Base-by-base conservation (phyloP, 371 early-diverging fungal species). In the Mortierella sp. region DNA sequence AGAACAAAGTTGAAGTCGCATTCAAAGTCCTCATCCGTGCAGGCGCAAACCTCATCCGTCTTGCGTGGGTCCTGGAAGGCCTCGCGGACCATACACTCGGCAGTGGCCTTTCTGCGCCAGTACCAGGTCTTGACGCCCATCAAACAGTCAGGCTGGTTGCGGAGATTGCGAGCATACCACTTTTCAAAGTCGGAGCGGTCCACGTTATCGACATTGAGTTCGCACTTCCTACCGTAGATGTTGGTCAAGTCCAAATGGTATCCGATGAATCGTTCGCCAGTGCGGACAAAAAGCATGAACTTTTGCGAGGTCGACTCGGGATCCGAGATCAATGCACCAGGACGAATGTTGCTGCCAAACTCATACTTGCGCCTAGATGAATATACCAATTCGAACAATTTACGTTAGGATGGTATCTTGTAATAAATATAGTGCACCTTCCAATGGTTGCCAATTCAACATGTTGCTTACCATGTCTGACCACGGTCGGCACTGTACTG, bases 1-100 rank as follows among this genome's bases (percentile, higher is more conserved):
- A 89, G 90, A 22, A 89, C 90, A 85, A 92, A 97, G 79, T 94
- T 93, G 77, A 91, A 94, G 82, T 97, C 97, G 82, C 99, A 99
- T 87, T 98, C 98, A 77, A 91, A 98, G 85, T 99, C 98, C 34
- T 89, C 90, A 45, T 89, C 90, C 0, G 94, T 88, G 86, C 99
- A 99, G 22, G 87, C 82, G 73, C 99, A 99, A 69, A 87, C 80
- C 41, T 91, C 88, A 29, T 87, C 76, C 29, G 87, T 90, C 34
- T 88, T 80, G 7, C 74, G 72, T 24, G 94, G 87, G 13, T 92
- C 89, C 53, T 90, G 85, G 74, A 90, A 93, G 52, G 93, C 89
- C 14, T 87, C 86, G 0, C 94, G 95, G 58, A 98, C 90, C 66
- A 91, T 91, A 85, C 99, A 98, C 22, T 93, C 87, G 2, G 95